These are phyloP conservation scores for Cordyceps militaris DNA, from an alignment of 2,329 filamentous ascomycete genomes.

Conservation along the genomic window DNA sequence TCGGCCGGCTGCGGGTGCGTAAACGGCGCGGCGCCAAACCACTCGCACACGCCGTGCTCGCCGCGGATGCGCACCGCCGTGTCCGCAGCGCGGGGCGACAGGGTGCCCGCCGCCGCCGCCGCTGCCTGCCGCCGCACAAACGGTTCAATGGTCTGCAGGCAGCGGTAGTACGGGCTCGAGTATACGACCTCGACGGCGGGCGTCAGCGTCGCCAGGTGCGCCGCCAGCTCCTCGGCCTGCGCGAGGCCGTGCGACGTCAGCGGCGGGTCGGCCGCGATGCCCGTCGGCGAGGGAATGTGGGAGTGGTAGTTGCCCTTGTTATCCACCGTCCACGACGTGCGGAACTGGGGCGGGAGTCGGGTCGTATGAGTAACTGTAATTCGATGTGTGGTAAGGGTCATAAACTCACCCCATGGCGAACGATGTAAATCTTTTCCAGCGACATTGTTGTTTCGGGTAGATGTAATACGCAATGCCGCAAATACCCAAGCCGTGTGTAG, in stretches of 20 bases:
- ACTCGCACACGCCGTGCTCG: slow-evolving; percentile 65
- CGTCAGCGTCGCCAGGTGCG: slow-evolving; percentile 52
- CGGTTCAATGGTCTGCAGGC: slow-evolving; percentile 74
- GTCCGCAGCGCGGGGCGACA: slow-evolving; percentile 13
- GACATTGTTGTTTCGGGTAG: slow-evolving; percentile 49
- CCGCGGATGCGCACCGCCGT: slow-evolving; percentile 39
- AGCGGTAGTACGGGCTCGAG: slow-evolving; percentile 80
- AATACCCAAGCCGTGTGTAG: neutral
- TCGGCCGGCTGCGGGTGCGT: slow-evolving; percentile 73
- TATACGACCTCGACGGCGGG: slow-evolving; percentile 73
- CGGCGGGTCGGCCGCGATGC: slow-evolving; percentile 79
- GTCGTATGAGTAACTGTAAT: neutral
- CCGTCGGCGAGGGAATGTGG: slow-evolving; percentile 71
- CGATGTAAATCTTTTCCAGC: slow-evolving; percentile 65
- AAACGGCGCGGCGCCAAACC: slow-evolving; percentile 84
- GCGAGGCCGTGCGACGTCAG: slow-evolving; percentile 79
- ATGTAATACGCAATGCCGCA: neutral
- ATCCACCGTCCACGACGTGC: slow-evolving; percentile 84
- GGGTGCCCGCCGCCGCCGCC: neutral
- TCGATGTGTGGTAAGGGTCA: neutral
- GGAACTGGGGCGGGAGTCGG: slow-evolving; percentile 55
- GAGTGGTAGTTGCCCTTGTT: slow-evolving; percentile 73
- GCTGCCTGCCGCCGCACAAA: slow-evolving; percentile 44
- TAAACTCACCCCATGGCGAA: slow-evolving; percentile 63
- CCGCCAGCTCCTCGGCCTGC: slow-evolving; percentile 72